Evolutionary conservation across 805 yeast species (phyloP).

Genomic region (Candida qinlingensis): DNA sequence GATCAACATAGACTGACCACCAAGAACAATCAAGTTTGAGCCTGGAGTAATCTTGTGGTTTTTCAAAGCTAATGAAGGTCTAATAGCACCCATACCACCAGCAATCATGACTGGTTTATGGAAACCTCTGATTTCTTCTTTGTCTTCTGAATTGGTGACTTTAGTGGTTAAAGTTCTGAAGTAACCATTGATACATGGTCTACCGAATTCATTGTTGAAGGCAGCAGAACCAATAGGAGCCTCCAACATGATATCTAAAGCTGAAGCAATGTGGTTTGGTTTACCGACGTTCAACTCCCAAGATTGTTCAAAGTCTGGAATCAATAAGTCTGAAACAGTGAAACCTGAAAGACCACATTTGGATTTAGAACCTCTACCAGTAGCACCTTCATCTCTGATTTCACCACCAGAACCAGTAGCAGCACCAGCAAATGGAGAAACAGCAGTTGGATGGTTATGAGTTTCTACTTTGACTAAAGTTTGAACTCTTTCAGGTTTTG

Average conservation of each 20-base stretch:
- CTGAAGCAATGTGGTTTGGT: slow-evolving; percentile 88
- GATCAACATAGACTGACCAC: slow-evolving; percentile 96
- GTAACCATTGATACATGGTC: slow-evolving; percentile 96
- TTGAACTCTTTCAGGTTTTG: slow-evolving; percentile 74
- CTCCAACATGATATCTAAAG: slow-evolving; percentile 92
- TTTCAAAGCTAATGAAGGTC: slow-evolving; percentile 90
- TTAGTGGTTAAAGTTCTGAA: slow-evolving; percentile 90
- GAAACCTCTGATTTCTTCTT: slow-evolving; percentile 83
- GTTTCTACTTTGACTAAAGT: slow-evolving; percentile 95
- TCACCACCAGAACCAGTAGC: slow-evolving; percentile 99
- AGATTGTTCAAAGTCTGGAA: slow-evolving; percentile 83
- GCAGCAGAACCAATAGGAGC: slow-evolving; percentile 98
- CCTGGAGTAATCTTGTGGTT: slow-evolving; percentile 88
- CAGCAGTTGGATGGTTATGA: slow-evolving; percentile 99
- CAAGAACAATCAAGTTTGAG: slow-evolving; percentile 83
- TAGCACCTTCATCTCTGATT: slow-evolving; percentile 99
- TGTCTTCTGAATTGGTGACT: slow-evolving; percentile 56
- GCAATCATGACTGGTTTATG: slow-evolving; percentile 99
- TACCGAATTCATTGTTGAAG: slow-evolving; percentile 96
- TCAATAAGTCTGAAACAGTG: slow-evolving; percentile 82
- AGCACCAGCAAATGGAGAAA: slow-evolving; percentile 98
- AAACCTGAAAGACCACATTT: slow-evolving; percentile 96
- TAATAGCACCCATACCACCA: slow-evolving; percentile 96
- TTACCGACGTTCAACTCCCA: slow-evolving; percentile 91
- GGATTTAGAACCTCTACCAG: slow-evolving; percentile 95